A percentile compares a stretch with the other conserved stretches of the same genome.
phyloP scores from a whole-genome alignment of 139 green algal species.

The Chlamydomonas asymmetrica region DNA sequence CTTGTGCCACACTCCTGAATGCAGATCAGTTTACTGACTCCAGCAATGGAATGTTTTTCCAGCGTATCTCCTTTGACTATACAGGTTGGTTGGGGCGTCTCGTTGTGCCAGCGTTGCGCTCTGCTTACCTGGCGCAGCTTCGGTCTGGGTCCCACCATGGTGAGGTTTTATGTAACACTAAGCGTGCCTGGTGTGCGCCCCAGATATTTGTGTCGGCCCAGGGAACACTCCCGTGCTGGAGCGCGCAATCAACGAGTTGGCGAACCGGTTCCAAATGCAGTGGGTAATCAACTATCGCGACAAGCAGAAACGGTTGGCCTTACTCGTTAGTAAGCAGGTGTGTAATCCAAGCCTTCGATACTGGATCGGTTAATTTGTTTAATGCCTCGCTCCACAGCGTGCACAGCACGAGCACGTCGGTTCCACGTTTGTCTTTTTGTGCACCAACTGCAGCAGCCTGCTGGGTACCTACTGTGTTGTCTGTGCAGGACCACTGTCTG shows the following conservation, averaged over 20 bases:
- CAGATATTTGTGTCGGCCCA: constrained; percentile 62
- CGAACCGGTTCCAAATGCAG: constrained; percentile 67
- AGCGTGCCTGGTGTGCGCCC: constrained; percentile 63
- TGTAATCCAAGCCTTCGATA: background rate
- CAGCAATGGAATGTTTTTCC: constrained; percentile 62
- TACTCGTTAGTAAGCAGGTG: constrained; percentile 55
- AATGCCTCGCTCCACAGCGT: too few relatives aligned
- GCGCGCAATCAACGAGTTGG: constrained; percentile 63
- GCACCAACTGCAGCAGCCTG: too few relatives aligned
- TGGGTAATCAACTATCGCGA: too few relatives aligned
- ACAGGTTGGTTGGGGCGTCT: too few relatives aligned
- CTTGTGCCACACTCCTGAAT: background rate
- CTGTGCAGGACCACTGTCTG: constrained; percentile 79
- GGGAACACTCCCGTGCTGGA: constrained; percentile 69
- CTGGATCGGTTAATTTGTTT: background rate
- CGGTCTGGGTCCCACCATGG: background rate
- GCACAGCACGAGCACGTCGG: too few relatives aligned
- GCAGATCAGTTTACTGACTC: constrained; percentile 64
- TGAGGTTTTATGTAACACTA: background rate
- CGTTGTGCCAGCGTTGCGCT: background rate
- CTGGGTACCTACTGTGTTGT: background rate
- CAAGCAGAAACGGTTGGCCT: constrained; percentile 59
- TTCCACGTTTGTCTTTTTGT: background rate
- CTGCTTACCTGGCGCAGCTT: constrained; percentile 1
- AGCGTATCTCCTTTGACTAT: constrained; percentile 69